These are phyloP conservation scores for Hibiscus syriacus DNA, from an alignment of 345 rosid species.

Conservation along the genomic window DNA sequence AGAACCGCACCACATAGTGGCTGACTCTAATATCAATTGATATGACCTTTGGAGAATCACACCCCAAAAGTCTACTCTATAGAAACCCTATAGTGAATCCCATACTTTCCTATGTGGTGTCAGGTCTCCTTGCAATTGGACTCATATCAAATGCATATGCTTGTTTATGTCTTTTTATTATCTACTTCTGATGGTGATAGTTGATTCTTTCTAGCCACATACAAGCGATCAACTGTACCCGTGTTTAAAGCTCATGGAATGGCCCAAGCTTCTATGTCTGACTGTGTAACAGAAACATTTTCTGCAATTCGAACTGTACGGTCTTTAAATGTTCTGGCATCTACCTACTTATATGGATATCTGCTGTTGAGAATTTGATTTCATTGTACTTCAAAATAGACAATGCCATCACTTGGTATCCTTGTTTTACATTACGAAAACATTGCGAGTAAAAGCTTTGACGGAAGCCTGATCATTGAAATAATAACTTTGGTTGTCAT, in stretches of 20 bases:
- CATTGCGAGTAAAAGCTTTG: slow-evolving; percentile 2
- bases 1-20: neutral
- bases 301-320: slow-evolving; percentile 94
- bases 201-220: slow-evolving; percentile 45
- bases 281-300: slow-evolving; percentile 86
- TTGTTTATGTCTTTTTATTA: slow-evolving; percentile 12
- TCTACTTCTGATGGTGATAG: slow-evolving; percentile 21
- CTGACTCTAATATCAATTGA: neutral
- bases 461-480: slow-evolving; percentile 11
- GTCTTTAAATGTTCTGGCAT: slow-evolving; percentile 10
- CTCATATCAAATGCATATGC: neutral
- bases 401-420: neutral
- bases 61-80: no score
- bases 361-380: neutral
- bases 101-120: neutral
- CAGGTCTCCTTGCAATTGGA: neutral
- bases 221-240: slow-evolving; percentile 83
- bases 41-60: neutral
- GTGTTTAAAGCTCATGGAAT: slow-evolving; percentile 80
- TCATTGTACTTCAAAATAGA: slow-evolving; percentile 1
- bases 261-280: slow-evolving; percentile 90
- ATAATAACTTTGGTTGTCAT: slow-evolving; percentile 14
- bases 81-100: no score
- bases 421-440: slow-evolving; percentile 2
- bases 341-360: neutral